Evolutionary conservation across 148 eudicot genomes (phyloP).

Genomic region (Talinum fruticosum): DNA sequence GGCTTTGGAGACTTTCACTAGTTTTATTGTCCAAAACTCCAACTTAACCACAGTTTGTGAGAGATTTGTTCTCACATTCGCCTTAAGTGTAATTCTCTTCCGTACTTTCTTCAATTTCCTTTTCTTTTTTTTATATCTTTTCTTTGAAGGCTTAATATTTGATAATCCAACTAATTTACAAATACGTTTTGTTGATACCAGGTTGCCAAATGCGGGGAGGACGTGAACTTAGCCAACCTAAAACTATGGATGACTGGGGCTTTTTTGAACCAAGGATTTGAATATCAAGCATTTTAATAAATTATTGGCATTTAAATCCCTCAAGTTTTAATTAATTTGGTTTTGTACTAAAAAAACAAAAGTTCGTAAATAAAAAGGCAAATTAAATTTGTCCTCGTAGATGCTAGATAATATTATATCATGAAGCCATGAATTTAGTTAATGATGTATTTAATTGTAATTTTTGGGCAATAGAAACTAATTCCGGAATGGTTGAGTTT

Average conservation of each 20-base stretch:
- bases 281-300: slow-evolving; percentile 31
- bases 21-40: slow-evolving; percentile 50
- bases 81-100: slow-evolving; percentile 45
- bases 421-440: no score
- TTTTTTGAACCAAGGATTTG: slow-evolving; percentile 63
- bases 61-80: slow-evolving; percentile 52
- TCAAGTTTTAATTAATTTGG: no score
- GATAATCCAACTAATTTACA: background rate
- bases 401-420: no score
- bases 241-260: slow-evolving; percentile 64
- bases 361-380: no score
- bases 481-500: no score
- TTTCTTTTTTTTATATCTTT: background rate
- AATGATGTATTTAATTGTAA: no score
- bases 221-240: slow-evolving; percentile 44
- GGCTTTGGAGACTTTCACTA: slow-evolving; percentile 58
- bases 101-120: background rate
- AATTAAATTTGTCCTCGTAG: no score
- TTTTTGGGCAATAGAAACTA: no score
- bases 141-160: no score
- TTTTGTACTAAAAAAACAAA: no score
- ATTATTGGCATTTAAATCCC: no score
- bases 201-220: slow-evolving; percentile 47
- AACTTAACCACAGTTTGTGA: slow-evolving; percentile 48
- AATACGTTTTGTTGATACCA: slow-evolving; percentile 18